Evolutionary conservation across 352 stramenopile genomes (phyloP).

Genomic region (Pythium brachiatum): DNA sequence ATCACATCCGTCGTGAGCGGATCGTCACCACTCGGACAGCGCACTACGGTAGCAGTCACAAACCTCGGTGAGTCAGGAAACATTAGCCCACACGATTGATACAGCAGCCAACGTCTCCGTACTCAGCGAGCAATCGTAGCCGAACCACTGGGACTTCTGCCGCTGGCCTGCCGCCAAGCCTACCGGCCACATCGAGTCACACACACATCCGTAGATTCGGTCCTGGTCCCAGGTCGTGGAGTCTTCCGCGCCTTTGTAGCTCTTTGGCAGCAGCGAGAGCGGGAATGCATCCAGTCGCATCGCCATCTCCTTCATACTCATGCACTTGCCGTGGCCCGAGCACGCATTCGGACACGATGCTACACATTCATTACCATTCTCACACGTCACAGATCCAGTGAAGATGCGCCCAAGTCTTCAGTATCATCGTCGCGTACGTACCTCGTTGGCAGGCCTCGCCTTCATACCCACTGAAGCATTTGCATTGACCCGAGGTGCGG

Average conservation of each 20-base stretch:
- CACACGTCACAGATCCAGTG: background rate
- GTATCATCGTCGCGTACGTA: slow-evolving; percentile 19
- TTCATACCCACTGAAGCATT: slow-evolving; percentile 66
- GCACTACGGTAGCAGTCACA: slow-evolving; percentile 32
- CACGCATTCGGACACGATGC: slow-evolving; percentile 53
- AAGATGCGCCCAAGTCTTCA: background rate
- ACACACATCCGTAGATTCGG: slow-evolving; percentile 73
- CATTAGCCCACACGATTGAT: too few species aligned
- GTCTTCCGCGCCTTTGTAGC: slow-evolving; percentile 50
- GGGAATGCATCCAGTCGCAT: slow-evolving; percentile 45
- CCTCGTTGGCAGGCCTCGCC: slow-evolving; percentile 69
- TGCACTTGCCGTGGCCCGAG: slow-evolving; percentile 68
- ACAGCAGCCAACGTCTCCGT: background rate
- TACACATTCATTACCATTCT: slow-evolving; percentile 10
- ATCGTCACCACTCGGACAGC: slow-evolving; percentile 87
- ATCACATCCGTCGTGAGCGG: slow-evolving; percentile 63
- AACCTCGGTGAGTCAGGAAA: background rate
- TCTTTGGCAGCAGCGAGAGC: slow-evolving; percentile 43
- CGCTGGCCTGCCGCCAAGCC: slow-evolving; percentile 66
- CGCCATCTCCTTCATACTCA: slow-evolving; percentile 67
- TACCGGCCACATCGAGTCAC: slow-evolving; percentile 74
- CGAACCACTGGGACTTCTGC: slow-evolving; percentile 88
- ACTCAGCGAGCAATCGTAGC: slow-evolving; percentile 81
- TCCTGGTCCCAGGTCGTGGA: slow-evolving; percentile 76
- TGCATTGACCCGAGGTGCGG: slow-evolving; percentile 49